Evolutionary conservation across 257 asterid genomes (phyloP), one percentile per base, ranked within the genome.

Genomic region (Thymus mandschuricus): DNA sequence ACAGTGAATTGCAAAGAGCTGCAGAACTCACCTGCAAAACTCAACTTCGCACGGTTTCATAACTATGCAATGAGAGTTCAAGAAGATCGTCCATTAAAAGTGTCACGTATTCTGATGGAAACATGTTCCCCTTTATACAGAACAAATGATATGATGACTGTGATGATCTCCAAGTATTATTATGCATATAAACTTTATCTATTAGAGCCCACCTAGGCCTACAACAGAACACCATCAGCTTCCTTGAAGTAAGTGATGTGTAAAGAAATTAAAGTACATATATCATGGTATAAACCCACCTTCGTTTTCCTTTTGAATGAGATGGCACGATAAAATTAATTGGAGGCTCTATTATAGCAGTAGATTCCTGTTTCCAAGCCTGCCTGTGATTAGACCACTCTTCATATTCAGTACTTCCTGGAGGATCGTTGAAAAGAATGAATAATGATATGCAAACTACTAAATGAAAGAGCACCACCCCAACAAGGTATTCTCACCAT

Each of bases 371-470:
- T 81, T 89, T 92, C 97, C 98, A 92, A 74, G 96, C 86, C 72
- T 95, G 99, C 83, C 95, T 83, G 79, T 92, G 99, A 85, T 84
- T 88, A 38, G 85, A 86, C 98, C 98, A 95, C 85, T 95, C 99
- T 76, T 92, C 98, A 75, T 89, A 95, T 85, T 92, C 99, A 6
- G 96, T 83, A 87, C 98, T 89, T 70, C 99, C 98, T 92, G 86
- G 67, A 73, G 35, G 62, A 65, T 72, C 59, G 74, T 64, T 68
- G 68, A 56, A 75, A 81, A 54, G 27, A 56, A 76, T 38, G 40
- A 35, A 4, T 35, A 35, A 69, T 60, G 55, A 70, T 40, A 71
- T 40, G 70, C 49, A 65, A 73, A 44, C 66, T 69, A 74, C 34
- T 62, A 55, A 74, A 76, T 35, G 4, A 64, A 72, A 70, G 67